Evolutionary conservation across 371 early-diverging fungal genomes (phyloP).

Genomic region (Chytridium lagenaria): DNA sequence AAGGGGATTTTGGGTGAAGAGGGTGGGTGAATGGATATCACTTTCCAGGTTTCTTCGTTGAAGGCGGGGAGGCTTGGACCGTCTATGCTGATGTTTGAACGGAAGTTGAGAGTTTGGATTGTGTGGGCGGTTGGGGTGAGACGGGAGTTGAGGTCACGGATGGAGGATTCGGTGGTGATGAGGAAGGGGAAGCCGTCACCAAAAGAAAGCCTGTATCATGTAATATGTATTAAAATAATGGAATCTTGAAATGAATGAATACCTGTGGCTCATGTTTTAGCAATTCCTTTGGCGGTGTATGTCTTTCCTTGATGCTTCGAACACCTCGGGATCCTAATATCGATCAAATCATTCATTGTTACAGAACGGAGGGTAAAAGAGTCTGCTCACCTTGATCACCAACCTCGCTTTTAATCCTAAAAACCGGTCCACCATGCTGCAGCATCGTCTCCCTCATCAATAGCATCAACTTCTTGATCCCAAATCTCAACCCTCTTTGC

Average conservation of each 20-base stretch:
- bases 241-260: background rate
- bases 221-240: background rate
- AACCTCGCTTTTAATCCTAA: constrained; percentile 38
- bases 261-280: constrained; percentile 32
- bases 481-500: constrained; percentile 34
- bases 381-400: constrained; percentile 32
- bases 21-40: constrained; percentile 3
- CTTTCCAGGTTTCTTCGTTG: constrained; percentile 41
- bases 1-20: background rate
- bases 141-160: constrained; percentile 39
- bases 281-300: constrained; percentile 31
- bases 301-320: constrained; percentile 25
- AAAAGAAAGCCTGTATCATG: constrained; percentile 41
- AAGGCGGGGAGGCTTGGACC: constrained; percentile 23
- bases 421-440: constrained; percentile 45
- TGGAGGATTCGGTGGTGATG: constrained; percentile 34
- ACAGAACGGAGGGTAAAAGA: background rate
- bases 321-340: constrained; percentile 14
- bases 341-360: background rate
- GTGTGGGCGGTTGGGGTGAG: constrained; percentile 18
- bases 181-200: constrained; percentile 55
- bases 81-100: constrained; percentile 51
- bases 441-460: constrained; percentile 48
- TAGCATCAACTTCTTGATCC: constrained; percentile 30
- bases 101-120: constrained; percentile 38